Evolutionary conservation across 2,329 filamentous ascomycete species (phyloP).

Genomic region (Colletotrichum tanaceti): DNA sequence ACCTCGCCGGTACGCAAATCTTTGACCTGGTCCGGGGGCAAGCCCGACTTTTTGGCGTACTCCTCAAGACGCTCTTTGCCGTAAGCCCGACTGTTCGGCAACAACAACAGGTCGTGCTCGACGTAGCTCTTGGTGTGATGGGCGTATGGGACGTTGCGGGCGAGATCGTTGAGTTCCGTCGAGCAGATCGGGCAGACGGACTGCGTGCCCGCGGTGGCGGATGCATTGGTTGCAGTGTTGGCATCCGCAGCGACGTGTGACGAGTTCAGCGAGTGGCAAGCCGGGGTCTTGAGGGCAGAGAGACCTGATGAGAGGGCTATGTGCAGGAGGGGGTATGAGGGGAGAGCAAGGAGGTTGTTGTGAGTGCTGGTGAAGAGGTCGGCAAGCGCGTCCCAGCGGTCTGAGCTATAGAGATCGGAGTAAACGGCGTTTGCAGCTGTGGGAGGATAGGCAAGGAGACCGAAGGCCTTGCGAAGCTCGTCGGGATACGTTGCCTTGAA

Average conservation of each 20-base stretch:
- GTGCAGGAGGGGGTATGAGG: slow-evolving; percentile 85
- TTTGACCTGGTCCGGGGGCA: slow-evolving; percentile 74
- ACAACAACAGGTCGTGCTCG: slow-evolving; percentile 84
- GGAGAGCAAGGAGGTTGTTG: slow-evolving; percentile 85
- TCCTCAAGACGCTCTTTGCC: slow-evolving; percentile 78
- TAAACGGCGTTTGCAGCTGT: slow-evolving; percentile 60
- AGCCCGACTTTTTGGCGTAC: slow-evolving; percentile 82
- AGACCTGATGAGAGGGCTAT: slow-evolving; percentile 91
- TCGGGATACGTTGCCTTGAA: slow-evolving; percentile 75
- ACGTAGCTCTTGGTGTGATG: slow-evolving; percentile 95
- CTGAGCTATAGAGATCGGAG: slow-evolving; percentile 74
- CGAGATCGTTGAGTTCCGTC: slow-evolving; percentile 92
- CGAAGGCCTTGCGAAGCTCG: slow-evolving; percentile 79
- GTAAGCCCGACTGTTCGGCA: slow-evolving; percentile 90
- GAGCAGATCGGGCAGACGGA: slow-evolving; percentile 92
- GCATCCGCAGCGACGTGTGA: slow-evolving; percentile 51
- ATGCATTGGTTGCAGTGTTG: slow-evolving; percentile 49
- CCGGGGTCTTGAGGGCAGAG: slow-evolving; percentile 94
- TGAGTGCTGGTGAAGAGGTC: slow-evolving; percentile 86
- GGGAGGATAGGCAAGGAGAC: slow-evolving; percentile 80
- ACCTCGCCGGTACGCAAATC: slow-evolving; percentile 82
- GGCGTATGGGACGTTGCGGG: slow-evolving; percentile 89
- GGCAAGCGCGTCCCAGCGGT: slow-evolving; percentile 81
- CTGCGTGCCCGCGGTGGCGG: slow-evolving; percentile 38
- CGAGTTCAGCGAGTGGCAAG: slow-evolving; percentile 80